phyloP scores from a whole-genome alignment of 73 alveolate genomes.

The Paramecium biaurelia region DNA sequence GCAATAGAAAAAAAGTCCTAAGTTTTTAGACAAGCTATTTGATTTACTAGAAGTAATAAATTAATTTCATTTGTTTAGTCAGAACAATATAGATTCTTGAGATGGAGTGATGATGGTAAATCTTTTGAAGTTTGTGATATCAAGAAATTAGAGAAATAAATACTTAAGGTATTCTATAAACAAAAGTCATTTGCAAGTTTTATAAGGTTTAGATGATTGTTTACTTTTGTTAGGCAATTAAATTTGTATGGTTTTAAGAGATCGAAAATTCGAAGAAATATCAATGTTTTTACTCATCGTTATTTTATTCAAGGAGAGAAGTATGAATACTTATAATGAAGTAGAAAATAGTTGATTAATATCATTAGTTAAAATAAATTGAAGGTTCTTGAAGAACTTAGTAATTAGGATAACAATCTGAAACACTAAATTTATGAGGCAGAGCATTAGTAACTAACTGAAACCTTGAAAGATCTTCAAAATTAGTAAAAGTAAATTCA shows the following conservation, averaged over 20 bases:
- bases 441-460: background rate
- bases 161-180: background rate
- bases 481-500: background rate
- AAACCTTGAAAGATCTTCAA: background rate
- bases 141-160: background rate
- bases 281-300: background rate
- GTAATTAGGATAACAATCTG: background rate
- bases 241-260: conserved; percentile 49
- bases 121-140: background rate
- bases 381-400: background rate
- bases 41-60: conserved; percentile 12
- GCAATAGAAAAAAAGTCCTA: conserved; percentile 28
- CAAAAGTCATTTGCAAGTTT: conserved; percentile 34
- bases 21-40: background rate
- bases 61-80: background rate
- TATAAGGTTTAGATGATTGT: background rate
- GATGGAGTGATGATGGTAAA: conserved; percentile 37
- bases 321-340: background rate
- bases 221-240: background rate
- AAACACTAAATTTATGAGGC: background rate
- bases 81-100: background rate
- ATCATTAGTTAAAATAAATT: background rate
- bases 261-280: background rate
- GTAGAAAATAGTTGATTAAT: background rate
- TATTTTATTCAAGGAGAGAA: conserved; percentile 4